Evolutionary conservation across 2,329 filamentous ascomycete species (phyloP).

Genomic region (Xylariales sp.): DNA sequence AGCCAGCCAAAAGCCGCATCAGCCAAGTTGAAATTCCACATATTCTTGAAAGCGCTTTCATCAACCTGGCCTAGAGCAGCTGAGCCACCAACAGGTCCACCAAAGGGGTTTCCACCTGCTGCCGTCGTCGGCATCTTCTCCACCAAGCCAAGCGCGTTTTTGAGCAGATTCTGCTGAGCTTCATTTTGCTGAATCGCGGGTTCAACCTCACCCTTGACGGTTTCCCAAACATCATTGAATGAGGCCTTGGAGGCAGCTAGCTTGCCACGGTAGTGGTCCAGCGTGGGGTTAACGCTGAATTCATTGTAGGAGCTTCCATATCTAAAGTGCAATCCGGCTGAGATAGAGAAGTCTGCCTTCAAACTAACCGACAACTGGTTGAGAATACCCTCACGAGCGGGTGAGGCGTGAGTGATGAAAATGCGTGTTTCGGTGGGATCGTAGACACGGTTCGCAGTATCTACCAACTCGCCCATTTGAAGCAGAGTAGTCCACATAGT

Average conservation of each 20-base stretch:
- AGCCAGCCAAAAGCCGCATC: constrained; percentile 97
- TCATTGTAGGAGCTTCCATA: constrained; percentile 99
- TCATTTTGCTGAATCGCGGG: constrained; percentile 91
- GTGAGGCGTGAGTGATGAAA: constrained; percentile 95
- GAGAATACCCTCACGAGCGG: constrained; percentile 89
- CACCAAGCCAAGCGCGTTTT: constrained; percentile 90
- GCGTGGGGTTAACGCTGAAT: constrained; percentile 95
- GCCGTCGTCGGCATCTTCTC: constrained; percentile 96
- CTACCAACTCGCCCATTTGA: constrained; percentile 97
- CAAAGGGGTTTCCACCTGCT: constrained; percentile 94
- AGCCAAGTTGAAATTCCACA: constrained; percentile 99
- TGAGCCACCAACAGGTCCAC: constrained; percentile 72
- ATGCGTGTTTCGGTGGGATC: constrained; percentile 96
- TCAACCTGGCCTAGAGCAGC: constrained; percentile 82
- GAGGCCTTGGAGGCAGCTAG: constrained; percentile 96
- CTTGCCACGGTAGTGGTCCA: constrained; percentile 98
- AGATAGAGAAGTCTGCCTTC: constrained; percentile 97
- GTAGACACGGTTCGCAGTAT: constrained; percentile 97
- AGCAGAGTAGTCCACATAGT: constrained; percentile 99
- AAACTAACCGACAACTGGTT: constrained; percentile 97
- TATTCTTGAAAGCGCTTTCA: constrained; percentile 99
- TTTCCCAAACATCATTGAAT: constrained; percentile 99
- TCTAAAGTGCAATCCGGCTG: constrained; percentile 93
- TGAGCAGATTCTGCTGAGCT: constrained; percentile 85
- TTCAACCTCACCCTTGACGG: constrained; percentile 92